Percentiles rank a stretch among this genome's conserved stretches.
phyloP scores from a whole-genome alignment of 306 rosid species.

The Gynostemma pentaphyllum region DNA sequence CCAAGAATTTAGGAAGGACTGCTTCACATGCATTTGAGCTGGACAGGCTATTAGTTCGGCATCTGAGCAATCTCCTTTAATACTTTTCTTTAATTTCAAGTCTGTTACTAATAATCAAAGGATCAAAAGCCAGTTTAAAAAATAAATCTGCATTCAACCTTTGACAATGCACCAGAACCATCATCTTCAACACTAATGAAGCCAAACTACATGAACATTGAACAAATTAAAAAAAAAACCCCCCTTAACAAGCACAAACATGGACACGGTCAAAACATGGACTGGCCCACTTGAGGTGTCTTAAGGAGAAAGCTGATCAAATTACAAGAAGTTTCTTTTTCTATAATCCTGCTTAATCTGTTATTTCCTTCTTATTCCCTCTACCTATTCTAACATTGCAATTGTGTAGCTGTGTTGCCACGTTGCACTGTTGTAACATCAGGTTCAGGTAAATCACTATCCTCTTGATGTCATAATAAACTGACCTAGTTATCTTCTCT shows the following conservation, averaged over 20 bases:
- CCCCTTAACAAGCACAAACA: not conserved
- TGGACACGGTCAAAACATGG: not conserved
- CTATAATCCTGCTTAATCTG: not conserved
- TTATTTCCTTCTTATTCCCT: not conserved
- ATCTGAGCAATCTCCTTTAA: too few relatives aligned
- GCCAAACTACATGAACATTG: not conserved
- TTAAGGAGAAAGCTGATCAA: not conserved
- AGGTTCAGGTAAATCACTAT: too few relatives aligned
- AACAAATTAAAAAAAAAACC: too few relatives aligned
- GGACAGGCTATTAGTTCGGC: too few relatives aligned
- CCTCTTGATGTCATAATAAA: not conserved
- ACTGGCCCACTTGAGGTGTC: not conserved
- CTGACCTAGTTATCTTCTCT: too few relatives aligned
- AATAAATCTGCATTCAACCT: not conserved
- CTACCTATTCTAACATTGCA: not conserved
- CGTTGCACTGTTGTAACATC: too few relatives aligned
- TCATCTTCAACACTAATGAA: not conserved
- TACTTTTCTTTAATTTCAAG: too few relatives aligned
- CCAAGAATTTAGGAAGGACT: not conserved
- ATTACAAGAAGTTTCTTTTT: too few relatives aligned
- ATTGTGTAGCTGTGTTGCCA: too few relatives aligned
- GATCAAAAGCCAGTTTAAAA: not conserved
- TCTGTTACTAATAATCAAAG: too few relatives aligned
- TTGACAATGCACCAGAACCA: not conserved
- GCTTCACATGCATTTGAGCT: not conserved